Base-by-base conservation (phyloP, 441 rosid species). In the Pelargonium cotyledonis region DNA sequence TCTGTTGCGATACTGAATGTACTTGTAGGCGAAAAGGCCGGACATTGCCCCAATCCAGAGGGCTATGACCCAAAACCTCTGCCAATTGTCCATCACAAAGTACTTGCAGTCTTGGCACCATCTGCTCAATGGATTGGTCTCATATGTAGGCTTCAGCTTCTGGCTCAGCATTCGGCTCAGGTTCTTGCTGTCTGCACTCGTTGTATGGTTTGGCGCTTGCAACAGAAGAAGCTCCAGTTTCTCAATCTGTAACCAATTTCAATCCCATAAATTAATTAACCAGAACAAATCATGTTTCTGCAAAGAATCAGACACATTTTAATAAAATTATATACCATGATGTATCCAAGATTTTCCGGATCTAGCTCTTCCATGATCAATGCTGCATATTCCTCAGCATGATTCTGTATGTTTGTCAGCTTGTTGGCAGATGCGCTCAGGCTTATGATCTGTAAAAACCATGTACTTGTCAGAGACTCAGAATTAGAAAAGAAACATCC, bases 321-420 rank as follows among this genome's bases (percentile, higher is more conserved):
- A 31, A 63, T 12, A 5, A 8, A 5, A 12, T 12, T 15, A 57
- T 15, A 51, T 73, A 84, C 88, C 88, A 76, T 77, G 58, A 84
- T 80, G 80, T 79, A 82, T 43, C 84, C 88, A 2, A 73, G 69
- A 70, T 84, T 75, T 2, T 84, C 88, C 2, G 84, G 84, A 38
- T 84, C 88, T 6, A 84, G 71, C 77, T 84, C 88, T 75, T 84
- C 88, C 88, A 82, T 84, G 79, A 84, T 82, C 64, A 84, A 31
- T 11, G 88, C 81, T 23, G 88, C 85, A 73, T 82, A 84, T 11
- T 80, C 85, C 68, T 80, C 81, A 6, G 88, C 84, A 68, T 80
- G 82, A 67, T 82, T 72, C 51, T 82, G 81, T 15, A 84, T 78
- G 55, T 80, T 82, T 7, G 69, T 57, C 1, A 84, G 74, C 75